phyloP scores from a whole-genome alignment of 2,329 filamentous ascomycete species.

The Trichoderma semiorbis region DNA sequence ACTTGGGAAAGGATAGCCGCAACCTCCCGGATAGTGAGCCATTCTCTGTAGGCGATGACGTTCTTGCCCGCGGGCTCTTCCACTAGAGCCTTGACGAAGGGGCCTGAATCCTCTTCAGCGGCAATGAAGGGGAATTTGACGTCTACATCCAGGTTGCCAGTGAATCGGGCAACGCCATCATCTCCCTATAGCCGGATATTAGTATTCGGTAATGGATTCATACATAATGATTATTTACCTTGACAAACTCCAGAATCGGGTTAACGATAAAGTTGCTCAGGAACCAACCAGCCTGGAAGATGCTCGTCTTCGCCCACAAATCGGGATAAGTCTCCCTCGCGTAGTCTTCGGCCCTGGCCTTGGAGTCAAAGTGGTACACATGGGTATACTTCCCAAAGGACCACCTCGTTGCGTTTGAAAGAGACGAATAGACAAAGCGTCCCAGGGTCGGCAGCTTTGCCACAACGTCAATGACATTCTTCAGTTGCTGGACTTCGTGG shows the following conservation, averaged over 20 bases:
- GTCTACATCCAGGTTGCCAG: conserved; percentile 16
- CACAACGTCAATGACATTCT: conserved; percentile 36
- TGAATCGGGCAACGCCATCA: conserved; percentile 24
- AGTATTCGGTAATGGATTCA: not conserved
- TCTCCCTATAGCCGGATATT: not conserved
- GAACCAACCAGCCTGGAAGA: not conserved
- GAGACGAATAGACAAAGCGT: conserved; percentile 37
- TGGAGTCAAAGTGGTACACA: conserved; percentile 8
- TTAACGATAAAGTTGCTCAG: not conserved
- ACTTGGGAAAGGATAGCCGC: conserved; percentile 20
- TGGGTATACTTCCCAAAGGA: not conserved
- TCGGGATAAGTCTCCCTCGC: not conserved
- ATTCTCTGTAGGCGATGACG: conserved; percentile 26
- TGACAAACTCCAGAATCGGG: not conserved
- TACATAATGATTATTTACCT: not conserved
- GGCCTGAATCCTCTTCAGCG: conserved; percentile 26
- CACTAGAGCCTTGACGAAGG: conserved; percentile 25
- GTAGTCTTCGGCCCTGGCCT: conserved; percentile 1
- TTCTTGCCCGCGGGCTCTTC: conserved; percentile 22
- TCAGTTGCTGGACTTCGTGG: conserved; percentile 34
- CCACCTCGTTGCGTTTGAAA: conserved; percentile 33
- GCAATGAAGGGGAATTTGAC: conserved; percentile 26
- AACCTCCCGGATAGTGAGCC: conserved; percentile 22
- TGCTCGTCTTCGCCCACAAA: not conserved
- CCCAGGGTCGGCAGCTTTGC: conserved; percentile 32